Conservation (phyloP, 768 basidiomycete species). For the Coprinellus micaceus region DNA sequence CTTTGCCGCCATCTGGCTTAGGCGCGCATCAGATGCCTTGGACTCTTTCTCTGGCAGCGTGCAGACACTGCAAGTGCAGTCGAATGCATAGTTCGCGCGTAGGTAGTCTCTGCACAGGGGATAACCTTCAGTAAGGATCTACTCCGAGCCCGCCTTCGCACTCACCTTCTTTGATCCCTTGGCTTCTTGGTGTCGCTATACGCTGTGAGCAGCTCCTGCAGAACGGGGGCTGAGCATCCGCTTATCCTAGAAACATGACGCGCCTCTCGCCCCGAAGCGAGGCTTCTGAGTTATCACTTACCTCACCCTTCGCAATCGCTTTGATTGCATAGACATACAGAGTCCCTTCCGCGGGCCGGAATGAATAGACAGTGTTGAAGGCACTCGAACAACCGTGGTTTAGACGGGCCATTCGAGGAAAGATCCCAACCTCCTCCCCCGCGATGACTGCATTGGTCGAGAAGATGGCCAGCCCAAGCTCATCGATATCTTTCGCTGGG, state of each 20-base stretch:
- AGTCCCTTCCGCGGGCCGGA: slow-evolving; percentile 45
- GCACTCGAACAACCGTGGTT: slow-evolving; percentile 68
- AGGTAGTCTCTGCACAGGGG: slow-evolving; percentile 40
- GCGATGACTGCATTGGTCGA: slow-evolving; percentile 64
- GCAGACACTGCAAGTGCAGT: slow-evolving; percentile 57
- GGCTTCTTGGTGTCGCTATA: slow-evolving; percentile 57
- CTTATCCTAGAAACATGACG: not conserved
- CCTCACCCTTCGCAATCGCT: slow-evolving; percentile 49
- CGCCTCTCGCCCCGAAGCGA: not conserved
- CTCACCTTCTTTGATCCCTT: slow-evolving; percentile 51
- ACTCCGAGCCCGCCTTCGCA: not conserved
- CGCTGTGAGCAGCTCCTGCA: slow-evolving; percentile 58
- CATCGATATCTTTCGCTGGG: slow-evolving; percentile 33
- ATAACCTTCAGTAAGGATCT: too few species aligned
- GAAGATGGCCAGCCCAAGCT: slow-evolving; percentile 61
- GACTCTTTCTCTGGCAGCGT: slow-evolving; percentile 48
- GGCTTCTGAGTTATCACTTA: slow-evolving; percentile 18
- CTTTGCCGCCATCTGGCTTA: slow-evolving; percentile 42
- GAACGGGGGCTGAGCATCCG: not conserved
- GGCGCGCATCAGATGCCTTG: slow-evolving; percentile 46
- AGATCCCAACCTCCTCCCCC: slow-evolving; percentile 53
- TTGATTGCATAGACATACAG: slow-evolving; percentile 60
- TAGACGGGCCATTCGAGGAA: slow-evolving; percentile 61
- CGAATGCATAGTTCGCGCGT: slow-evolving; percentile 50
- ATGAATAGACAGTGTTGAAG: slow-evolving; percentile 65